Percentiles rank a stretch among this genome's conserved stretches.
Conservation (phyloP, 371 early-diverging fungal species). For the Conidiobolus incongruus region DNA sequence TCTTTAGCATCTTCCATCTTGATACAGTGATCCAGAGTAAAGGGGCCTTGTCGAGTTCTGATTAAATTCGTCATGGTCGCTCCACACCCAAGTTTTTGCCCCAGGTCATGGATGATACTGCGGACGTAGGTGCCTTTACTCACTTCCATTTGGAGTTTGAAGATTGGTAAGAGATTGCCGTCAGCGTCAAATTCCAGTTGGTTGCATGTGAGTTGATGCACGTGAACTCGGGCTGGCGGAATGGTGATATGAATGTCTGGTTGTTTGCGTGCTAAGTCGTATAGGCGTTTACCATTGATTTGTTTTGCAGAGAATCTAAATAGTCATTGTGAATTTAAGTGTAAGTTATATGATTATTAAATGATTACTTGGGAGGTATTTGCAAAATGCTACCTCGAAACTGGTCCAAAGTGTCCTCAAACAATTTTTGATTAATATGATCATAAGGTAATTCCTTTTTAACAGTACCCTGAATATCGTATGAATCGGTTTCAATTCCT, state of each 20-base stretch:
- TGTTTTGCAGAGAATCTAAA: slow-evolving; percentile 21
- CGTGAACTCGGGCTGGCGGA: not conserved
- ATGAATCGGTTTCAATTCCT: slow-evolving; percentile 21
- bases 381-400: slow-evolving; percentile 23
- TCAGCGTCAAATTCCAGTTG: not conserved
- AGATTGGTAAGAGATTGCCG: slow-evolving; percentile 4
- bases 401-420: slow-evolving; percentile 9
- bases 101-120: slow-evolving; percentile 18
- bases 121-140: slow-evolving; percentile 22
- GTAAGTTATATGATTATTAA: no score
- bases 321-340: not conserved
- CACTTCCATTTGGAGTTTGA: slow-evolving; percentile 13
- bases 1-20: not conserved
- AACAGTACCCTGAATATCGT: slow-evolving; percentile 19
- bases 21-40: slow-evolving; percentile 5
- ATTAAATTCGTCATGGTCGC: slow-evolving; percentile 15
- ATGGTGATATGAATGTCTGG: not conserved
- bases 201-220: no score
- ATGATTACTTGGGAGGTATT: slow-evolving; percentile 21
- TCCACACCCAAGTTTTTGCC: slow-evolving; percentile 9
- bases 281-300: slow-evolving; percentile 27
- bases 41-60: slow-evolving; percentile 14
- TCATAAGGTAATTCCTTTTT: slow-evolving; percentile 6
- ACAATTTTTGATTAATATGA: slow-evolving; percentile 11
- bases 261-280: slow-evolving; percentile 24